Conservation (phyloP, 306 rosid species). For the Oxytropis ochrocephala region DNA sequence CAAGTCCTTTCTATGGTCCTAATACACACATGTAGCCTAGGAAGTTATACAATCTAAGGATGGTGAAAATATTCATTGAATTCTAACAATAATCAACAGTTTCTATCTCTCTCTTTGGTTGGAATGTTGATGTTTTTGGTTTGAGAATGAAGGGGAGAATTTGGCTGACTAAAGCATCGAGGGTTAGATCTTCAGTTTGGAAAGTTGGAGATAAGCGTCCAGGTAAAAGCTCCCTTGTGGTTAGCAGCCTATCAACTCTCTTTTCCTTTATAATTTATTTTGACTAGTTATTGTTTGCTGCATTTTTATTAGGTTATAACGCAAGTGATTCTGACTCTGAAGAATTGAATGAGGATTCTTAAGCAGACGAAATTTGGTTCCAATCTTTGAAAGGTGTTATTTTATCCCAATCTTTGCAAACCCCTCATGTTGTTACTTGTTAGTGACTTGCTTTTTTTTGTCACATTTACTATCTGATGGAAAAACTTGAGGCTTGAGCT, state of each 20-base stretch:
- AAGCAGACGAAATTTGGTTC: slow-evolving; percentile 6
- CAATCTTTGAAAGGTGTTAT: slow-evolving; percentile 21
- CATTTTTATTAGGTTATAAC: slow-evolving; percentile 59
- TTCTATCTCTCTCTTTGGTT: not conserved
- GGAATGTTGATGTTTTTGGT: slow-evolving; percentile 18
- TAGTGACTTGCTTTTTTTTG: slow-evolving; percentile 5
- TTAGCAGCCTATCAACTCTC: not conserved
- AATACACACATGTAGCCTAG: not conserved
- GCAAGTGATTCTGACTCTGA: slow-evolving; percentile 98
- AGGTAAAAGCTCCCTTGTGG: slow-evolving; percentile 40
- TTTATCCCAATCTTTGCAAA: slow-evolving; percentile 10
- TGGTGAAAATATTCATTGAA: too few relatives aligned
- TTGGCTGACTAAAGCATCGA: slow-evolving; percentile 88
- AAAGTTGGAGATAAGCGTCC: slow-evolving; percentile 87
- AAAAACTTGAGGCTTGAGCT: not conserved
- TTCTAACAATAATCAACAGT: too few relatives aligned
- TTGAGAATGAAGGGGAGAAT: slow-evolving; percentile 56
- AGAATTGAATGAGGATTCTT: slow-evolving; percentile 58
- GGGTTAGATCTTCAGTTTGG: slow-evolving; percentile 81
- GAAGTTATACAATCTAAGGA: too few relatives aligned
- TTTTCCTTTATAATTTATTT: not conserved
- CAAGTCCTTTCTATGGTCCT: not conserved
- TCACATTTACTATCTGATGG: not conserved
- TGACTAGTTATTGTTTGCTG: not conserved
- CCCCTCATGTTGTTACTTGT: not conserved